Evolutionary conservation across 1,284 basidiomycete genomes (phyloP), one percentile per base, ranked within the genome.

Genomic region (Trametes pubescens): DNA sequence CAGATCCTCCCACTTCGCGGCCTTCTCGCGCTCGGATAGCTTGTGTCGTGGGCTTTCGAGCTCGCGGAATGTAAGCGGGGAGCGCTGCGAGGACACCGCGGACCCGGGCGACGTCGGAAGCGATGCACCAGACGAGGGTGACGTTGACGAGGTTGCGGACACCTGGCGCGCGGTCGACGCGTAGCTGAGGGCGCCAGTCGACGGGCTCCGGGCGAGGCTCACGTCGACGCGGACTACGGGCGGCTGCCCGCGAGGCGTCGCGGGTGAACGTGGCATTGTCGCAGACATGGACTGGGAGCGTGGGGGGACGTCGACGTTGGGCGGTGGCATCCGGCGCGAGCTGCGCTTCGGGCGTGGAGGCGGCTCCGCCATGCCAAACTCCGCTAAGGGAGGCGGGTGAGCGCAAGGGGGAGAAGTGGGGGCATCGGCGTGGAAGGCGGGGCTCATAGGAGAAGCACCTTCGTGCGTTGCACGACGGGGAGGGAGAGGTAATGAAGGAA

Each of bases 21-120:
- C 81, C 77, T 92, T 92, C 77, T 92, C 88, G 71, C 83, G 75
- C 71, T 91, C 88, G 35, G 84, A 85, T 73, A 87, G 75, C 43
- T 72, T 76, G 16, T 74, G 72, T 52, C 74, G 71, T 46, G 75
- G 76, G 22, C 75, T 75, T 51, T 73, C 65, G 49, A 87, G 68
- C 66, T 85, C 81, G n/a, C 86, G 82, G 75, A 87, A 88, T 44
- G 76, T 83, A 58, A 83, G 61, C 26, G 78, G 75, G 21, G 76
- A 76, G 4, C 71, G 75, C 14, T 66, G 55, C 46, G 68, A 66
- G 29, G 72, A 66, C 24, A 57, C 57, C 35, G 69, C 62, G 48
- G 73, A 66, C 46, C 68, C 63, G 48, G 67, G 70, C 49, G 72
- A 69, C 18, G 64, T 49, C 22, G 66, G 58, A 43, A 57, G 57